phyloP scores from a whole-genome alignment of 176 grass and related monocot genomes.

The Tillandsia leiboldiana region DNA sequence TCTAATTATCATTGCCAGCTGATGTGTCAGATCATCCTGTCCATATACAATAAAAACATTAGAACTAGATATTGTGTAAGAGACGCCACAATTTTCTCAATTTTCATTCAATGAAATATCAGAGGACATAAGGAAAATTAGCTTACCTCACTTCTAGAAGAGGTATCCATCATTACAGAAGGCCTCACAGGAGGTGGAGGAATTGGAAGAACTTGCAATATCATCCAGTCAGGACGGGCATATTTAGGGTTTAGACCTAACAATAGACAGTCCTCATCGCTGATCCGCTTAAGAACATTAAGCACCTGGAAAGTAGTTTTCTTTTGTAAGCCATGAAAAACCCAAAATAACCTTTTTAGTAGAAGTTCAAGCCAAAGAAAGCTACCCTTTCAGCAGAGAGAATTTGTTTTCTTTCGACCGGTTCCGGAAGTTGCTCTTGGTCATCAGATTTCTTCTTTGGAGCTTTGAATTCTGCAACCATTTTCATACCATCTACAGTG shows the following conservation, averaged over 20 bases:
- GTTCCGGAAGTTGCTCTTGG: slow-evolving; percentile 91
- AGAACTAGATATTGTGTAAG: not conserved
- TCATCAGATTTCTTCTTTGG: slow-evolving; percentile 88
- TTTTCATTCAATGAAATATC: not conserved
- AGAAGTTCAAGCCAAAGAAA: not conserved
- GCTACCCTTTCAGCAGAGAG: slow-evolving; percentile 85
- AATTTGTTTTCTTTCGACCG: slow-evolving; percentile 84
- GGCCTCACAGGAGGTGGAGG: slow-evolving; percentile 96
- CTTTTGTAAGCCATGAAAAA: no score
- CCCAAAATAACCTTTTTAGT: no score
- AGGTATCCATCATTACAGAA: slow-evolving; percentile 99
- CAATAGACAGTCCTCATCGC: slow-evolving; percentile 84
- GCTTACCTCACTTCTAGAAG: slow-evolving; percentile 89
- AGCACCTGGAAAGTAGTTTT: slow-evolving; percentile 45
- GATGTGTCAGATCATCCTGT: slow-evolving; percentile 99
- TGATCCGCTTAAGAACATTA: slow-evolving; percentile 93
- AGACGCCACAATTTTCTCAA: not conserved
- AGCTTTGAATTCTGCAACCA: slow-evolving; percentile 94
- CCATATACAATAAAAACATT: slow-evolving; percentile 1
- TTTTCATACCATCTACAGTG: slow-evolving; percentile 97
- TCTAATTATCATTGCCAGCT: slow-evolving; percentile 93
- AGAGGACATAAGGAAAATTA: not conserved
- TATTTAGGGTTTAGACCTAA: slow-evolving; percentile 83
- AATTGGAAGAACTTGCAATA: slow-evolving; percentile 93
- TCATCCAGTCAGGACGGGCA: slow-evolving; percentile 99